phyloP scores from a whole-genome alignment of 108 stramenopile genomes.

The Pseudonitzschia delicatissima region DNA sequence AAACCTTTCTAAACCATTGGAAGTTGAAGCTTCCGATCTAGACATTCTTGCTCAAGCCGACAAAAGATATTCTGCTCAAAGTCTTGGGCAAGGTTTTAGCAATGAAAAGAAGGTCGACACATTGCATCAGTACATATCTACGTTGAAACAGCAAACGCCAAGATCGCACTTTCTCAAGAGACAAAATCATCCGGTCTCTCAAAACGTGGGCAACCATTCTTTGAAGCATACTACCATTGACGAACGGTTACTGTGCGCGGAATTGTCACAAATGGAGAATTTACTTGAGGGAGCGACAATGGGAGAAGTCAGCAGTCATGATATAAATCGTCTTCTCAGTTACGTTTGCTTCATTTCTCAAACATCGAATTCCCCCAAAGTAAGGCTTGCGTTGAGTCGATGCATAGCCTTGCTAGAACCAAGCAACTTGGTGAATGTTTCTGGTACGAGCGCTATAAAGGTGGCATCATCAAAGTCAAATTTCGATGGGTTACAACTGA shows the following conservation, averaged over 20 bases:
- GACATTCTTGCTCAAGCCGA: not conserved
- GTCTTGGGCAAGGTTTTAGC: slow-evolving; percentile 5
- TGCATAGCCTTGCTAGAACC: slow-evolving; percentile 12
- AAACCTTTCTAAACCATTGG: slow-evolving; percentile 2
- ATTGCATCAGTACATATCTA: not conserved
- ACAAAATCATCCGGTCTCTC: not conserved
- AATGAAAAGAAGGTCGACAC: not conserved
- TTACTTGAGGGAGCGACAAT: not conserved
- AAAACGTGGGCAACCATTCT: not conserved
- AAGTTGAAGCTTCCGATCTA: slow-evolving; percentile 9
- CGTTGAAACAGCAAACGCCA: not conserved
- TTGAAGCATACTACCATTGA: not conserved
- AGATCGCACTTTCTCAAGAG: slow-evolving; percentile 5
- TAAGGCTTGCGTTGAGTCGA: slow-evolving; percentile 9
- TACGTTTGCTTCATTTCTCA: not conserved
- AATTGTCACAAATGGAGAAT: slow-evolving; percentile 2
- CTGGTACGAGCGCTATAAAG: not conserved
- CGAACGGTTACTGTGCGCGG: slow-evolving; percentile 4
- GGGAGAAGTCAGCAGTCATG: not conserved
- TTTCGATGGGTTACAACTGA: not conserved
- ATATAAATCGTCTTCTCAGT: not conserved
- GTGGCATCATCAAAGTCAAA: not conserved
- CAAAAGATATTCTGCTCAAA: slow-evolving; percentile 16
- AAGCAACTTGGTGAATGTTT: not conserved
- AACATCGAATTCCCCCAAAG: slow-evolving; percentile 5